Base-by-base conservation (phyloP, 139 green algal species). In the Cymbomonas tetramitiformis region DNA sequence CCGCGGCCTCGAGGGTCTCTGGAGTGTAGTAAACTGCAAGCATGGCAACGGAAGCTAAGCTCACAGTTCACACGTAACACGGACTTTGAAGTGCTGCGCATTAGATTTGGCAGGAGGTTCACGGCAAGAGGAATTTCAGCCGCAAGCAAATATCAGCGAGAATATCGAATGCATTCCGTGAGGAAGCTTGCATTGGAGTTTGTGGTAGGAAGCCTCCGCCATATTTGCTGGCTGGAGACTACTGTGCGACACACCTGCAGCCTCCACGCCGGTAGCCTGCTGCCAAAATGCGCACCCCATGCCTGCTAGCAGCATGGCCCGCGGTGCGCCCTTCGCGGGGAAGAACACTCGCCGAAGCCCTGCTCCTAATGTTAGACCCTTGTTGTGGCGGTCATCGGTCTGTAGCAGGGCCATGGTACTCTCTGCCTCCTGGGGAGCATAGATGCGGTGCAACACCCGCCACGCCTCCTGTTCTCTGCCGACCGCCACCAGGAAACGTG, bases 21-120 rank as follows among this genome's bases (percentile, higher is more conserved):
- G 64, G 64, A 7, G 36, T 46, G 60, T 72, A 72, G 30, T 72
- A 72, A 29, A 72, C 64, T 9, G 41, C n/a, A n/a, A n/a, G n/a
- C n/a, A n/a, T n/a, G n/a, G n/a, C n/a, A n/a, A n/a, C n/a, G n/a
- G n/a, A n/a, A n/a, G n/a, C n/a, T n/a, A n/a, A n/a, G n/a, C n/a
- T n/a, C n/a, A n/a, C n/a, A n/a, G n/a, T n/a, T n/a, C n/a, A n/a
- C n/a, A n/a, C n/a, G n/a, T n/a, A n/a, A n/a, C n/a, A n/a, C n/a
- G n/a, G n/a, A n/a, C n/a, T n/a, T n/a, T n/a, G n/a, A n/a, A n/a
- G n/a, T n/a, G n/a, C n/a, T n/a, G n/a, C n/a, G n/a, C n/a, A n/a
- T n/a, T n/a, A n/a, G n/a, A n/a, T n/a, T n/a, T n/a, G n/a, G n/a
- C n/a, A n/a, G n/a, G n/a, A n/a, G n/a, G n/a, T n/a, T n/a, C n/a